Base-by-base conservation (phyloP, 2,329 filamentous ascomycete genomes). In the Monosporascus cannonballus region DNA sequence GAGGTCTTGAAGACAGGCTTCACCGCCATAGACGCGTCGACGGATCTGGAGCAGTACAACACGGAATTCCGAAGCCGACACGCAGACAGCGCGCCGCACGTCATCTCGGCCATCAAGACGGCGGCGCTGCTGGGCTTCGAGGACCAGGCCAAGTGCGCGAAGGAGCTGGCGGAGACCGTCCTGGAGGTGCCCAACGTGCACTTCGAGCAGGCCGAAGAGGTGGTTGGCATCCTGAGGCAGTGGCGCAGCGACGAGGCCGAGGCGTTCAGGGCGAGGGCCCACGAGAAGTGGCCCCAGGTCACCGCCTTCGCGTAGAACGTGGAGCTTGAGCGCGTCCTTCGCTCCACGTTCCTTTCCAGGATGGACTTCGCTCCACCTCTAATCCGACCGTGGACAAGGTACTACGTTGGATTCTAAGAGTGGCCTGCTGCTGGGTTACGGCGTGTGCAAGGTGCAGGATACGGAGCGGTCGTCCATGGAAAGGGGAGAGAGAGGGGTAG, bases 1-100 rank as follows among this genome's bases (percentile, higher is more conserved):
- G 82, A 90, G 59, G 81, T 90, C 47, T 73, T 96, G 59, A 84
- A 86, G 55, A 72, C 81, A 2, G 84, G 85, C 58, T 89, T 92
- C 60, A 81, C 80, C 37, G 73, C 77, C 8, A 71, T 86, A 24
- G 76, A 85, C 6, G 71, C 80, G 9, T 79, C 80, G 30, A 70
- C 76, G 20, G 78, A 86, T 49, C 75, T 89, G 44, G 73, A 77
- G 47, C 75, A 82, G 59, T 81, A 79, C 72, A 93, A 92, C 68
- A 75, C 85, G 39, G 78, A 81, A 22, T 93, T 84, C 68, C 69
- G 84, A 18, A 67, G 77, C 42, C 76, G 79, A 59, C 78, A 93
- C 72, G 80, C 81, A 59, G 68, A 77, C 52, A 88, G 83, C 66
- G 74, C 81, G 6, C 58, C 74, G 17, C 83, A 90, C 64, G 73